Conservation (phyloP, 805 yeast genomes). For the Ogataea paraovalis region DNA sequence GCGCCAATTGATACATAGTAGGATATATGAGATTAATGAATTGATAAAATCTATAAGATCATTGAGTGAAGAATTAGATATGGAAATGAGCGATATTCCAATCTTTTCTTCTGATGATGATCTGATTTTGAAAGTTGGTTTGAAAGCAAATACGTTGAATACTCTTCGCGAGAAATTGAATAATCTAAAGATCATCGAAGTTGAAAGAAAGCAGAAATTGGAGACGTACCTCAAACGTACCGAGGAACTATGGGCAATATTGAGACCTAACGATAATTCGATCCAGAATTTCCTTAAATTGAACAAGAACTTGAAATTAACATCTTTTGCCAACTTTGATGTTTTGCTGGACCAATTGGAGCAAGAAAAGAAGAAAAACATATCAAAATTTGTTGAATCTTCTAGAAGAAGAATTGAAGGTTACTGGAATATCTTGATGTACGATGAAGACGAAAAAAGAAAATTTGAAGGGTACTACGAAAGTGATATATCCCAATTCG, state of each 20-base stretch:
- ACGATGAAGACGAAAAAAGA: slow-evolving; percentile 46
- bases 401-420: slow-evolving; percentile 55
- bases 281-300: slow-evolving; percentile 34
- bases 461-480: slow-evolving; percentile 42
- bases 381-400: slow-evolving; percentile 64
- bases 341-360: slow-evolving; percentile 55
- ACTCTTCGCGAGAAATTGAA: slow-evolving; percentile 11
- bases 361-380: slow-evolving; percentile 55
- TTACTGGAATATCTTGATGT: slow-evolving; percentile 61
- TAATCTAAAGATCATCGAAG: slow-evolving; percentile 30
- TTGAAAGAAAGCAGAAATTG: slow-evolving; percentile 35
- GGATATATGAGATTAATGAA: slow-evolving; percentile 16
- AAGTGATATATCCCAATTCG: slow-evolving; percentile 36
- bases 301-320: slow-evolving; percentile 45
- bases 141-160: slow-evolving; percentile 14
- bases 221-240: slow-evolving; percentile 33
- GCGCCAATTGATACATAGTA: slow-evolving; percentile 20
- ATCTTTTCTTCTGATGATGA: slow-evolving; percentile 15
- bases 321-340: slow-evolving; percentile 47
- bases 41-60: slow-evolving; percentile 6
- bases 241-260: slow-evolving; percentile 40
- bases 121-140: slow-evolving; percentile 21
- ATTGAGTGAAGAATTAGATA: slow-evolving; percentile 12
- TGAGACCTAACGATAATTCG: slow-evolving; percentile 32
- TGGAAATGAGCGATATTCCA: slow-evolving; percentile 3